Evolutionary conservation across 1,139 yeast species (phyloP), one percentile per base, ranked within the genome.

Genomic region (Blastobotrys apis): DNA sequence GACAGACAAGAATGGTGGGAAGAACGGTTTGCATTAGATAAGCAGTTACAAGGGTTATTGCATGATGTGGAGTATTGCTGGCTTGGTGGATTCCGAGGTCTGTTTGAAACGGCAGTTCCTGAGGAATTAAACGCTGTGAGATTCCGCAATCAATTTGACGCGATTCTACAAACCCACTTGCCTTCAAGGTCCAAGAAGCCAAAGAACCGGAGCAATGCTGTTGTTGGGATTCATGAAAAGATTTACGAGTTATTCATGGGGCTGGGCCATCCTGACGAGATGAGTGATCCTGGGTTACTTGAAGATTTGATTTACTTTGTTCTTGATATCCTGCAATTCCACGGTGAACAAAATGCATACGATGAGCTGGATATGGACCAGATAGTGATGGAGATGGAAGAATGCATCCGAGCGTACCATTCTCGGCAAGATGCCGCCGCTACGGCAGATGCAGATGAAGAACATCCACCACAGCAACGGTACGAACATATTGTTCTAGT

Each of bases 1-100:
- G 84, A 81, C 36, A 71, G 92, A 46, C 74, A 73, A 37, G 57
- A 66, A 5, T 90, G 97, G 96, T 92, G 97, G 95, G 72, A 72
- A 40, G 66, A 71, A 31, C 67, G 97, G 41, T 78, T 78, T 48
- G 66, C 66, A 0, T 66, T 88, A 20, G 96, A 90, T 60, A 64
- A 68, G 19, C 65, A 73, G 41, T 59, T 90, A 46, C 66, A 73
- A 41, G 65, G 63, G 3, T 60, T 88, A n/a, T 61, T 90, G n/a
- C 62, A 64, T 1, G 70, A 69, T 33, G 75, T 86, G 13, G 92
- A 87, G 51, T 62, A 65, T 23, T 67, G 69, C 47, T 87, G 96
- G 94, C 63, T 90, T 37, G 90, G 94, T n/a, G 94, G 94, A 0
- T 84, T 87, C 52, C 66, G 67, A 35, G 81, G 90, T 0, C 57